These are phyloP conservation scores for Parmelia sp. DNA, from an alignment of 495 filamentous ascomycete genomes.

Conservation along the genomic window DNA sequence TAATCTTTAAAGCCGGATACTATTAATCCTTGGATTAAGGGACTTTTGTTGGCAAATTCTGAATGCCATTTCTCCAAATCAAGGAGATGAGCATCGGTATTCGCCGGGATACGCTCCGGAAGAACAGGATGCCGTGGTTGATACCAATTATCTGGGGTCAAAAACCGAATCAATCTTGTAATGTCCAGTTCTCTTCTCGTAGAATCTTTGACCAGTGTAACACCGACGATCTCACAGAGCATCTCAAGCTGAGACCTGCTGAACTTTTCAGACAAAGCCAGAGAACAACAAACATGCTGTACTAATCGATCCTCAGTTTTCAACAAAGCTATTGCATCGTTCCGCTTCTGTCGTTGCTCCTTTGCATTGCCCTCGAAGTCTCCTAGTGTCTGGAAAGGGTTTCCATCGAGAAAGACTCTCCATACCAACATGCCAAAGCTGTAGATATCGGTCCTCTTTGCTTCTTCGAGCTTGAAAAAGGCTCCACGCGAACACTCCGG, in stretches of 20 bases:
- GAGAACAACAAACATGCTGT: constrained; percentile 25
- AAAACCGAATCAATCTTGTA: constrained; percentile 22
- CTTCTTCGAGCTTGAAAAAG: constrained; percentile 28
- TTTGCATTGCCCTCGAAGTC: constrained; percentile 17
- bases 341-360: constrained; percentile 22
- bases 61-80: constrained; percentile 28
- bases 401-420: constrained; percentile 27
- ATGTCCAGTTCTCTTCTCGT: constrained; percentile 24
- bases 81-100: constrained; percentile 24
- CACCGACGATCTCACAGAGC: constrained; percentile 23
- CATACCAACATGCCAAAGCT: constrained; percentile 31
- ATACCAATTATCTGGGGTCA: constrained; percentile 27
- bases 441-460: constrained; percentile 30
- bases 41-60: constrained; percentile 22
- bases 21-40: too few species aligned
- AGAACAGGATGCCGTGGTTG: constrained; percentile 20
- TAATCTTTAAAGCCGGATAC: constrained; percentile 26
- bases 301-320: constrained; percentile 26
- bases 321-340: constrained; percentile 23
- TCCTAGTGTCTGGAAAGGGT: constrained; percentile 25
- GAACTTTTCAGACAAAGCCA: constrained; percentile 20
- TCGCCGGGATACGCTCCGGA: constrained; percentile 22
- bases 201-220: constrained; percentile 26
- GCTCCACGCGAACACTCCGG: constrained; percentile 24
- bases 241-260: constrained; percentile 22